Conservation (phyloP, 345 rosid genomes). For the Gossypium sturtianum region DNA sequence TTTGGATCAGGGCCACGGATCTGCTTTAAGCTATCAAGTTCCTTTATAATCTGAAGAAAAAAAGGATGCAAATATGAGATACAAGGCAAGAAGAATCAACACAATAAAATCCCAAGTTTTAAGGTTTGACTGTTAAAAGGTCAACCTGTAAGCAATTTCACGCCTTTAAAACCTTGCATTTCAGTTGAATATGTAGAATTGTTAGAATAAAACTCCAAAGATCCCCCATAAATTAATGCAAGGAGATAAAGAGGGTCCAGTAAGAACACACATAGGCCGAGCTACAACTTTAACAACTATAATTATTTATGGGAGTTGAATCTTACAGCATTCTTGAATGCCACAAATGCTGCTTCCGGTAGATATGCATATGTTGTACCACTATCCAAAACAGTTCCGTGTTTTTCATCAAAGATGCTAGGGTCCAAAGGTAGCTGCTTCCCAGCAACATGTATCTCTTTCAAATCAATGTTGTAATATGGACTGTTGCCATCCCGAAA, state of each 20-base stretch:
- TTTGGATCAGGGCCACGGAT: constrained; percentile 89
- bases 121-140: neutral
- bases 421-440: constrained; percentile 58
- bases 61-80: neutral
- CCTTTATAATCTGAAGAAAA: constrained; percentile 48
- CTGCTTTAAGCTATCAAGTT: constrained; percentile 54
- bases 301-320: constrained; percentile 2
- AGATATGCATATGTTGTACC: constrained; percentile 95
- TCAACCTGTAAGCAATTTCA: constrained; percentile 4
- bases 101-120: neutral
- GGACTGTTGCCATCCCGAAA: constrained; percentile 99
- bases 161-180: neutral
- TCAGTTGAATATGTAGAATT: neutral
- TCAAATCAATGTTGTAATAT: constrained; percentile 94
- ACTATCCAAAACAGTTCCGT: constrained; percentile 77
- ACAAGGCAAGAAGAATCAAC: neutral
- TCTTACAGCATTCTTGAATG: constrained; percentile 76
- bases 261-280: neutral
- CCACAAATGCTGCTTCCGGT: constrained; percentile 68
- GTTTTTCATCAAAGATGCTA: constrained; percentile 61
- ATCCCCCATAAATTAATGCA: neutral
- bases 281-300: neutral
- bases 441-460: constrained; percentile 85
- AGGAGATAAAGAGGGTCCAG: neutral
- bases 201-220: constrained; percentile 1